Evolutionary conservation across 257 asterid genomes (phyloP), one percentile per base, ranked within the genome.

Genomic region (Catharanthus roseus): DNA sequence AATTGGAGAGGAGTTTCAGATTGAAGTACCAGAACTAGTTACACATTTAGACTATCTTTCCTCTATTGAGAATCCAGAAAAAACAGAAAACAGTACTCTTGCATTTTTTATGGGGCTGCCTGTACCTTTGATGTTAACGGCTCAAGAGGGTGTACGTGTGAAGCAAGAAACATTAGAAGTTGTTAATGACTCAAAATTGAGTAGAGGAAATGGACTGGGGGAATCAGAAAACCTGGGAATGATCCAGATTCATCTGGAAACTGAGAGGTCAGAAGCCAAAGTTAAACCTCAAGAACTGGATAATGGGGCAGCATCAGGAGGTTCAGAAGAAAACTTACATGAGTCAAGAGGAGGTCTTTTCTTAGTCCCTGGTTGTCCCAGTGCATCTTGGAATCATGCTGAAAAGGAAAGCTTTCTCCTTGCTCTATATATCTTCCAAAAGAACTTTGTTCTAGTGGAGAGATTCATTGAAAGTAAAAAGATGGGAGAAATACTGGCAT

Each of bases 1-100:
- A 60, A 64, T 82, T 44, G 97, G 97, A 62, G 85, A 85, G 56
- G 78, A 82, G 51, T 89, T 77, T 74, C 97, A 90, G 79, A 88
- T 69, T 41, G 82, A 86, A 76, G 78, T 87, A 72, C 95, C 92
- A 26, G 72, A 71, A 71, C 63, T 69, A 33, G 54, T 75, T 69
- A 29, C 57, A 50, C 49, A 67, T 71, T 63, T 80, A 4, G 73
- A 67, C 33, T 66, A 33, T 63, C 6, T 54, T 44, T 51, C 72
- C 11, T 42, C 65, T 49, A 33, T 70, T 39, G 66, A 42, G 34
- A 83, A 64, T 45, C 61, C 61, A 16, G 54, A 38, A 60, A 58
- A 61, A 11, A n/a, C 69, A 29, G 64, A 74, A 58, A 77, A 36
- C 67, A 72, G 44, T 56, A 55, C 51, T 64, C 65, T 74, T 24